Conservation (phyloP, 345 rosid genomes). For the Toxicodendron radicans region DNA sequence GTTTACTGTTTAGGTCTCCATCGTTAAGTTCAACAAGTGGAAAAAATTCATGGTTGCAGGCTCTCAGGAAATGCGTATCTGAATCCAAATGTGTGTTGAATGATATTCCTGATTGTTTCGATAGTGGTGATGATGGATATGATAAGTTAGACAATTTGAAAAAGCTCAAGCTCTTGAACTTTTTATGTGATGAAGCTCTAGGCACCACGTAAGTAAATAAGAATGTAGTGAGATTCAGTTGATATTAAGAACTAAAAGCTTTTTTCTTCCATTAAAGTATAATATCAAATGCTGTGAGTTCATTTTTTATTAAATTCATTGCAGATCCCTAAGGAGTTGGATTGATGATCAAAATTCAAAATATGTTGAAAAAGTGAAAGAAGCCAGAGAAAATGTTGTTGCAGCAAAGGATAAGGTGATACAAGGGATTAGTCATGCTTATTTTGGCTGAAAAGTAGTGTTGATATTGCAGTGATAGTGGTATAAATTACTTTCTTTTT, state of each 20-base stretch:
- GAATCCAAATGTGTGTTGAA: conserved; percentile 35
- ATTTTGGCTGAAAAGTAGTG: conserved; percentile 5
- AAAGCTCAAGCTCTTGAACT: conserved; percentile 57
- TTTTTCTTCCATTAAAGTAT: neutral
- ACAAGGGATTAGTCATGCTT: neutral
- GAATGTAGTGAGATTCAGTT: neutral
- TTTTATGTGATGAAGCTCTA: conserved; percentile 70
- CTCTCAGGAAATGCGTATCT: conserved; percentile 43
- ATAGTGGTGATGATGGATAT: conserved; percentile 42
- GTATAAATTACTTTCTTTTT: neutral
- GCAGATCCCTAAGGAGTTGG: conserved; percentile 54
- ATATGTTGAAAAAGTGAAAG: conserved; percentile 42
- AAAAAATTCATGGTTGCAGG: conserved; percentile 55
- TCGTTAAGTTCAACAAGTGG: conserved; percentile 41
- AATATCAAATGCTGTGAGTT: neutral
- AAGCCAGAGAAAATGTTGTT: conserved; percentile 48
- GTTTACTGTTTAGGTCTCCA: conserved; percentile 44
- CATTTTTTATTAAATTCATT: conserved; percentile 6
- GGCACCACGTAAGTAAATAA: conserved; percentile 52
- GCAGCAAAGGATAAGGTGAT: conserved; percentile 67
- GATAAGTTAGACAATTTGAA: conserved; percentile 36
- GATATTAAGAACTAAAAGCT: no score
- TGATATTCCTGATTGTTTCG: conserved; percentile 39
- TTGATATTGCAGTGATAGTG: conserved; percentile 4
- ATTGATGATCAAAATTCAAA: conserved; percentile 55